Evolutionary conservation across 306 rosid genomes (phyloP), one percentile per base, ranked within the genome.

Genomic region (Dalbergia cultrata): DNA sequence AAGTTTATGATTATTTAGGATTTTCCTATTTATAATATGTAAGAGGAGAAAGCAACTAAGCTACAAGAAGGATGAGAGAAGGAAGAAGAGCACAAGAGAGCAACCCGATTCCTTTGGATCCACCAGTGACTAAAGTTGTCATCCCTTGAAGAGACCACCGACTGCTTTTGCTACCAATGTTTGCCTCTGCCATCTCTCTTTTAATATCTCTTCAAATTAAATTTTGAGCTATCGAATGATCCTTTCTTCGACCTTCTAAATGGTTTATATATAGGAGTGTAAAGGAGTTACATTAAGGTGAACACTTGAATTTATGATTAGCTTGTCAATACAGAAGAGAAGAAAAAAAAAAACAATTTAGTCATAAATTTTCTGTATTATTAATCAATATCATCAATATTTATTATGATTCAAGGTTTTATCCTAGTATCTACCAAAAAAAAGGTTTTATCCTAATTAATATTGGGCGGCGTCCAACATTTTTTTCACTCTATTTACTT

Each of bases 81-180:
- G 21, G 35, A 61, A 17, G 31, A 34, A 13, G 13, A 56, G 34
- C 2, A 7, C 3, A 54, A 77, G 35, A 67, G 41, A 14, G 2
- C 0, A 82, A 82, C 85, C 85, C 81, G 18, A 82, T 82, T 82
- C 81, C 85, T 76, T 60, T 61, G 72, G 81, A 49, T 75, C 81
- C 81, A 60, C 85, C 81, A 0, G 81, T 82, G 60, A 76, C 85
- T 5, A 82, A 67, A 39, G 85, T 73, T 22, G 81, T 76, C 81
- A 35, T 68, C 19, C 85, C 85, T 6, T 49, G 35, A 10, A 82
- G 43, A 39, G 77, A 82, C 81, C 84, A 75, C 18, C 60, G 44
- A 5, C 10, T 81, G 53, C 10, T 67, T 43, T 33, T 18, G 21
- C 70, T n/a, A 11, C 12, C 75, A 8, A 31, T 35, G 6, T 75